Evolutionary conservation across 306 rosid species (phyloP).

Genomic region (Vigna unguiculata): DNA sequence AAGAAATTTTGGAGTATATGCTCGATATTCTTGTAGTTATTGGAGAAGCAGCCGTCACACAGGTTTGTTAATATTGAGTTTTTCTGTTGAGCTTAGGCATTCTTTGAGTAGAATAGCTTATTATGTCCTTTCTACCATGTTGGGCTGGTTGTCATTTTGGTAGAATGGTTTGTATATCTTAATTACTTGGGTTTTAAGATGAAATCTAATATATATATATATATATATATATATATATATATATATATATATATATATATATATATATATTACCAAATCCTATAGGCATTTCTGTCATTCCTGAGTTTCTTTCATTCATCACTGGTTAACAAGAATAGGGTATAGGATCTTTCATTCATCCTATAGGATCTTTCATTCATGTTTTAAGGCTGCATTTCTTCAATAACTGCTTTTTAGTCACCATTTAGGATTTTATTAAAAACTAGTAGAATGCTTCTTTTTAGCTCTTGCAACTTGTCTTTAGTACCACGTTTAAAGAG

Average conservation of each 20-base stretch:
- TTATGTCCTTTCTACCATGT: background rate
- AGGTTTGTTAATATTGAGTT: conserved; percentile 62
- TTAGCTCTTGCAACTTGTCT: conserved; percentile 17
- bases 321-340: background rate
- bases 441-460: conserved; percentile 16
- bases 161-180: too few relatives aligned
- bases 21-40: conserved; percentile 70
- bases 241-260: too few relatives aligned
- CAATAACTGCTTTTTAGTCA: conserved; percentile 2
- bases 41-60: conserved; percentile 79
- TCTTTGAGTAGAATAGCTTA: background rate
- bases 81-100: conserved; percentile 5
- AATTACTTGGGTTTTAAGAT: too few relatives aligned
- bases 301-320: background rate
- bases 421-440: conserved; percentile 8
- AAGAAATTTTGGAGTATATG: conserved; percentile 65
- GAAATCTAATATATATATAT: too few relatives aligned
- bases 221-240: too few relatives aligned
- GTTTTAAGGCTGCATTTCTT: background rate
- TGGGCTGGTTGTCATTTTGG: background rate
- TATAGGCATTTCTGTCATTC: background rate
- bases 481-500: background rate
- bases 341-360: too few relatives aligned
- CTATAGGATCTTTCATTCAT: too few relatives aligned
- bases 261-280: too few relatives aligned